Base-by-base conservation (phyloP, 2,329 filamentous ascomycete genomes). In the Rhinocladiella mackenziei region DNA sequence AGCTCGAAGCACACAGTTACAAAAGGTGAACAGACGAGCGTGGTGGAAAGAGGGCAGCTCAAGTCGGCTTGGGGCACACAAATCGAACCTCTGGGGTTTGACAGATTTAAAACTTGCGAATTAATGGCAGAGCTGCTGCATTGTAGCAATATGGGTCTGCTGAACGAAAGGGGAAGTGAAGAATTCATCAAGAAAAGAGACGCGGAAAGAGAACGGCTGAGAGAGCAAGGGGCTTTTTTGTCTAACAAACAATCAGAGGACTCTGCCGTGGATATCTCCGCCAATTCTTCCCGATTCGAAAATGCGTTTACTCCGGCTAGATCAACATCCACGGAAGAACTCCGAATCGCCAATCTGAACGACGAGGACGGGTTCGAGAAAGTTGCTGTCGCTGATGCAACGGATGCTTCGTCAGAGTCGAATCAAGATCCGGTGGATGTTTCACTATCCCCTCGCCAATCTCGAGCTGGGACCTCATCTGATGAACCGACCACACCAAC, bases 71-170 rank as follows among this genome's bases (percentile, higher is more conserved):
- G 94, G 71, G 89, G 89, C 39, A 80, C 83, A 33, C 86, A 84
- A 64, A 89, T 98, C 39, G 89, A 97, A 65, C 91, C 92, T 3
- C 76, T 98, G 7, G 92, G 92, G 2, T 98, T 98, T 61, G 92
- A 98, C 66, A 78, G 92, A 14, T 98, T 98, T 74, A 98, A 98
- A 73, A 97, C 92, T 0, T 98, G 92, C 65, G 92, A 98, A 67
- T 74, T 98, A 48, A 97, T 98, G 92, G 92, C 92, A 1, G 92
- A 98, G 66, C 73, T 98, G 32, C 70, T 98, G 28, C 92, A 98
- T 65, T 98, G 92, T 67, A 97, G 91, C 64, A 98, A 98, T 63
- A 98, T 98, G 92, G 89, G 86, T 4, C 72, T 98, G 25, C 71
- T 98, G 54, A 98, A 98, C 61, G 89, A 97, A 62, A 73, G 80